A percentile compares a stretch with the other conserved stretches of the same genome.
phyloP scores from a whole-genome alignment of 208 protist species.

The Porcisia hertigi region DNA sequence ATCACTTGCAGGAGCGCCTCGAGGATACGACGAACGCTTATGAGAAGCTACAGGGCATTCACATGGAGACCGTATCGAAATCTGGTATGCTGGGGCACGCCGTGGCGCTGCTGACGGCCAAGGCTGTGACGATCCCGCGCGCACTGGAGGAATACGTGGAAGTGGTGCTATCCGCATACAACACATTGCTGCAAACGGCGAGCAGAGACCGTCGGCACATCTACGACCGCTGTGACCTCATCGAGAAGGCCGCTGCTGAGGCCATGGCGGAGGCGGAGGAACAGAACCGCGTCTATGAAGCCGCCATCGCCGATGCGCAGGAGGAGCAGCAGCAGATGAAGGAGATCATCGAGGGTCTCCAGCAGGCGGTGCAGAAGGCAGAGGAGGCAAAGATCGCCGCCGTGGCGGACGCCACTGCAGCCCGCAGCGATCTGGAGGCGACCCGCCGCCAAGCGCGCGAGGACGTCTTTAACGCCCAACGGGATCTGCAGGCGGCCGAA shows the following conservation, averaged over 20 bases:
- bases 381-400: conserved; percentile 29
- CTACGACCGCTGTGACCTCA: conserved; percentile 45
- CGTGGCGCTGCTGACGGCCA: conserved; percentile 53
- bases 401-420: conserved; percentile 29
- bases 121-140: conserved; percentile 49
- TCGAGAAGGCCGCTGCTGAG: conserved; percentile 55
- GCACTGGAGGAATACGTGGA: conserved; percentile 38
- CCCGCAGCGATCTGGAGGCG: conserved; percentile 35
- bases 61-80: conserved; percentile 11
- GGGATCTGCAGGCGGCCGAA: conserved; percentile 49
- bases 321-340: conserved; percentile 60
- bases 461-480: conserved; percentile 48
- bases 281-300: conserved; percentile 50
- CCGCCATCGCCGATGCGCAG: conserved; percentile 50
- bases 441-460: conserved; percentile 36
- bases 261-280: conserved; percentile 65
- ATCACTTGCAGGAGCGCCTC: conserved; percentile 45
- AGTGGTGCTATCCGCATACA: conserved; percentile 31
- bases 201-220: conserved; percentile 41
- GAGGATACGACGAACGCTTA: conserved; percentile 38
- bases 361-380: conserved; percentile 33
- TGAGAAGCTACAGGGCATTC: conserved; percentile 39
- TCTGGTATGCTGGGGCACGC: conserved; percentile 31
- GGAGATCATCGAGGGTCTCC: conserved; percentile 41
- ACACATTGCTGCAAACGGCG: conserved; percentile 29